Evolutionary conservation across 805 yeast species (phyloP).

Genomic region (Cyberlindnera petersonii): DNA sequence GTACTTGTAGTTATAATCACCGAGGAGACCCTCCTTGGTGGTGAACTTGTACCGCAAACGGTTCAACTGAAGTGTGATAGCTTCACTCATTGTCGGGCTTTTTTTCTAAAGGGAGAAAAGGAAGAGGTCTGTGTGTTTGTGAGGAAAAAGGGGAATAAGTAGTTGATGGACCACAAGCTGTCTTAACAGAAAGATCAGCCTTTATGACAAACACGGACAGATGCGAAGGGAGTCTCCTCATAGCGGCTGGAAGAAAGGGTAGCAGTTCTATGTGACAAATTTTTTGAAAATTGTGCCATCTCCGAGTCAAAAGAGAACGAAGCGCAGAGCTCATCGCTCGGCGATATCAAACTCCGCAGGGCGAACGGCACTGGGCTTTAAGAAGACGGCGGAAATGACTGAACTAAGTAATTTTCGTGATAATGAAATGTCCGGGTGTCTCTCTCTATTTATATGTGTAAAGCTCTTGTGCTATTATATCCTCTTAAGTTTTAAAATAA

Average conservation of each 20-base stretch:
- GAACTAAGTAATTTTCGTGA: conserved; percentile 1
- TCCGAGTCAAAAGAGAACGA: no score
- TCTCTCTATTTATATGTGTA: no score
- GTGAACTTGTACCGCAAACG: conserved; percentile 32
- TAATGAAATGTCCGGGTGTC: background rate
- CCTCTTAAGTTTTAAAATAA: no score
- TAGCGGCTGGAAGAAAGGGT: no score
- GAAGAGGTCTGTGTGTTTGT: conserved; percentile 1
- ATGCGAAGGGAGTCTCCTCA: no score
- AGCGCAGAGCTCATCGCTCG: conserved; percentile 5
- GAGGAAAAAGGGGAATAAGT: conserved; percentile 1
- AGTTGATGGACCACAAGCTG: conserved; percentile 1
- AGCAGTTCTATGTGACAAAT: conserved; percentile 1
- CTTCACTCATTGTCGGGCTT: conserved; percentile 1
- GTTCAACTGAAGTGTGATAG: conserved; percentile 1
- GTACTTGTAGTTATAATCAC: conserved; percentile 79
- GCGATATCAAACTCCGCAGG: background rate
- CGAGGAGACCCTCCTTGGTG: conserved; percentile 78
- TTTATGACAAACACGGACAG: conserved; percentile 2
- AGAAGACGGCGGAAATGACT: conserved; percentile 6
- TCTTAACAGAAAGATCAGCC: background rate
- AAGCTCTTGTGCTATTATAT: no score
- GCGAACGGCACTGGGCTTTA: no score
- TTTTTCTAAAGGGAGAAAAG: background rate
- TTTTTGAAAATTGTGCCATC: background rate